Base-by-base conservation (phyloP, 176 grass and related monocot species). In the Otatea glauca region DNA sequence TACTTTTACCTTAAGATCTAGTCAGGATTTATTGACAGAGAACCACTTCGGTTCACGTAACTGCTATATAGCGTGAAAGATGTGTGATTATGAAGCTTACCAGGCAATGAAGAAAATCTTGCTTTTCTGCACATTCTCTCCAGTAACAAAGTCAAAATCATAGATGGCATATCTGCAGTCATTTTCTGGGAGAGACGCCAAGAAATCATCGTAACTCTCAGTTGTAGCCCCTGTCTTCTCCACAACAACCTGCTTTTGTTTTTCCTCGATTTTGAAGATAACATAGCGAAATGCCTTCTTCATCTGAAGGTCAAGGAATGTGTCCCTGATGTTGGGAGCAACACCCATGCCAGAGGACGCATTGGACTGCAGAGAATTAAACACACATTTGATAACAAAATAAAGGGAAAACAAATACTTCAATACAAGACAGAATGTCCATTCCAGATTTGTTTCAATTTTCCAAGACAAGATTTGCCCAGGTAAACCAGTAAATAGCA, bases 61-160 rank as follows among this genome's bases (percentile, higher is more conserved):
- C 49, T n/a, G 32, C 39, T 17, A 62, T 21, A 65, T 18, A 79
- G 25, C 35, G 61, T 38, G 73, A 50, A 43, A 18, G 68, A 80
- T 32, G 14, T 38, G 3, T 54, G 79, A 62, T 32, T 29, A 71
- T 54, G 62, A 89, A 24, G 1, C 84, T 94, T 83, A 97, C 95
- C 95, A 97, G 37, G 95, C 91, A 84, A 97, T 92, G 89, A 97
- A 97, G 75, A 97, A 97, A 72, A 97, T 97, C 89, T 97, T 97
- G 92, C 95, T 97, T 86, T 97, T 97, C 85, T 94, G 95, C 70
- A 94, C 93, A 56, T 97, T 97, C 61, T 97, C 95, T 10, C 88
- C 95, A 65, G 95, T 97, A 63, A 97, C 95, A 49, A 97, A 97
- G 88, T 97, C 95, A 65, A 97, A 97, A 82, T 97, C 95, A 86